phyloP scores from a whole-genome alignment of 1,139 yeast genomes.

The Geotrichum klebahnii region DNA sequence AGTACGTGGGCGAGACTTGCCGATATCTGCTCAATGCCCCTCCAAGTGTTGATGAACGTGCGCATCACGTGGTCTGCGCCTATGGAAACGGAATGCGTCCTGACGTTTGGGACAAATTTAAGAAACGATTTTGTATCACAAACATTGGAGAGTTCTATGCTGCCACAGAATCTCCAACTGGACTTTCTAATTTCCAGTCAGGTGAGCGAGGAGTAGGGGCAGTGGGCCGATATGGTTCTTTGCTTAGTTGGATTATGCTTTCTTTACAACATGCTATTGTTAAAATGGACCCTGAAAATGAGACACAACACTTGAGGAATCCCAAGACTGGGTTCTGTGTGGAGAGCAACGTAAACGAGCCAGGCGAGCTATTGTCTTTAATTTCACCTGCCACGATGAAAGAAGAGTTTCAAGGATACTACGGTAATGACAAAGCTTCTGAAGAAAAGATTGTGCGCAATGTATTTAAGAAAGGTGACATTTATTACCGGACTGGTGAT shows the following conservation, averaged over 20 bases:
- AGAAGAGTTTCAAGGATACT: slow-evolving; percentile 81
- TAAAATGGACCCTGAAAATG: slow-evolving; percentile 66
- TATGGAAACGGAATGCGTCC: slow-evolving; percentile 90
- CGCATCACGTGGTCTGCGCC: slow-evolving; percentile 66
- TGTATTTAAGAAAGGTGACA: slow-evolving; percentile 83
- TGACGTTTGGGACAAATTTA: slow-evolving; percentile 86
- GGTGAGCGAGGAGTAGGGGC: slow-evolving; percentile 88
- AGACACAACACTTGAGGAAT: slow-evolving; percentile 65
- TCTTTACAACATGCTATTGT: slow-evolving; percentile 52
- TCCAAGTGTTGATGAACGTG: slow-evolving; percentile 60
- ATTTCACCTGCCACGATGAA: slow-evolving; percentile 54
- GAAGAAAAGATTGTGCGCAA: slow-evolving; percentile 65
- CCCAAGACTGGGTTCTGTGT: slow-evolving; percentile 63
- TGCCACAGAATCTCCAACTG: slow-evolving; percentile 89
- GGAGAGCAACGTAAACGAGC: slow-evolving; percentile 53
- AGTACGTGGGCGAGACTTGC: slow-evolving; percentile 95
- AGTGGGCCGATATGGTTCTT: slow-evolving; percentile 70
- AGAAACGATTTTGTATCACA: slow-evolving; percentile 66
- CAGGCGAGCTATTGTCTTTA: slow-evolving; percentile 84
- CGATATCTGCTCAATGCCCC: slow-evolving; percentile 74
- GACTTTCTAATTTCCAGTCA: slow-evolving; percentile 74
- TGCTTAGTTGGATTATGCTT: slow-evolving; percentile 7
- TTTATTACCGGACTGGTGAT: slow-evolving; percentile 89
- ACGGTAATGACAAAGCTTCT: slow-evolving; percentile 76
- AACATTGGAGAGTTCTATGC: slow-evolving; percentile 91